phyloP scores from a whole-genome alignment of 192 early-diverging fungal genomes.

The Podochytrium sp. region DNA sequence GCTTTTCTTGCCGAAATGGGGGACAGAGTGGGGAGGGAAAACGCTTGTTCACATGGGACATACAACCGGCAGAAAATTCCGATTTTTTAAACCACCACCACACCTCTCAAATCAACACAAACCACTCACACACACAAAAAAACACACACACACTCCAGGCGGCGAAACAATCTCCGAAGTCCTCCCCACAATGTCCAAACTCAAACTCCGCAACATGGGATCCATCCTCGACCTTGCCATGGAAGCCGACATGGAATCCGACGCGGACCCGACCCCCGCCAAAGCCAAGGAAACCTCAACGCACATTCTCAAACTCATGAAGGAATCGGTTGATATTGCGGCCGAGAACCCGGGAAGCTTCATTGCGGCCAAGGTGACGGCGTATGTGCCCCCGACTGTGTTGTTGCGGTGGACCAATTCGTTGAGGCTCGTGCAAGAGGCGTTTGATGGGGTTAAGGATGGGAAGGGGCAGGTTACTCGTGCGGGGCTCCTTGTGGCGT shows the following conservation, averaged over 20 bases:
- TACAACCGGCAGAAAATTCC: too few relatives aligned
- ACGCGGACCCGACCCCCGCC: conserved; percentile 24
- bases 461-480: conserved; percentile 9
- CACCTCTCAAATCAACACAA: too few relatives aligned
- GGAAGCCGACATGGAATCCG: conserved; percentile 62
- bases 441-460: conserved; percentile 48
- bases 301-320: conserved; percentile 67
- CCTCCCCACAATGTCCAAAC: conserved; percentile 75
- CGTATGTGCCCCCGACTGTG: conserved; percentile 75
- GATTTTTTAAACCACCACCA: too few relatives aligned
- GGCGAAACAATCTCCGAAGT: conserved; percentile 88
- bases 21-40: too few relatives aligned
- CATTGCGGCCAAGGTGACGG: conserved; percentile 91
- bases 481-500: conserved; percentile 29
- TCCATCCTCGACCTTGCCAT: conserved; percentile 86
- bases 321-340: conserved; percentile 78
- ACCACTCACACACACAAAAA: too few relatives aligned
- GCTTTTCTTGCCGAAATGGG: too few relatives aligned
- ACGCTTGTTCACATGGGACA: too few relatives aligned
- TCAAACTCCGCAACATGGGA: conserved; percentile 67
- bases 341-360: conserved; percentile 68
- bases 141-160: too few relatives aligned
- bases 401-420: conserved; percentile 72
- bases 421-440: conserved; percentile 47
- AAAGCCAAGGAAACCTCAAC: conserved; percentile 52